Evolutionary conservation across 2,329 filamentous ascomycete genomes (phyloP).

Genomic region (Bipolaris oryzae): DNA sequence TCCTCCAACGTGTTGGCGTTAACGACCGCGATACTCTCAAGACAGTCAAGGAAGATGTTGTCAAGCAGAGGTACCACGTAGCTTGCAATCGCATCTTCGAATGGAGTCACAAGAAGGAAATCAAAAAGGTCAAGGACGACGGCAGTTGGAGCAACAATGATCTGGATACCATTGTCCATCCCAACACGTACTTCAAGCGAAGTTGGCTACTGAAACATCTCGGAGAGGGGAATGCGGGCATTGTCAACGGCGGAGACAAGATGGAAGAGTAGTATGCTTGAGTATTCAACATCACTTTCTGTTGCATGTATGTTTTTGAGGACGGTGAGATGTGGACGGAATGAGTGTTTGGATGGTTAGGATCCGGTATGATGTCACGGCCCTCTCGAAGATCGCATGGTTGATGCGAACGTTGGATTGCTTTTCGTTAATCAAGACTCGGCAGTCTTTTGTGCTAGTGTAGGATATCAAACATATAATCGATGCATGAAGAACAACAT

Average conservation of each 20-base stretch:
- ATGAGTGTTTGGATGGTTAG: background rate
- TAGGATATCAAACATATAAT: too few species aligned
- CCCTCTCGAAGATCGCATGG: background rate
- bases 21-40: conserved; percentile 77
- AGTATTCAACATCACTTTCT: background rate
- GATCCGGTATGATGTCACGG: background rate
- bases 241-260: conserved; percentile 37
- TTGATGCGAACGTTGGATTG: too few species aligned
- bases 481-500: too few species aligned
- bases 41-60: conserved; percentile 86
- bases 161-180: conserved; percentile 93
- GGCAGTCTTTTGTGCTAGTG: too few species aligned
- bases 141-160: conserved; percentile 64
- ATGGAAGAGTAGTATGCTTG: conserved; percentile 42
- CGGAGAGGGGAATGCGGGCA: conserved; percentile 52
- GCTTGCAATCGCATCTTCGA: conserved; percentile 98
- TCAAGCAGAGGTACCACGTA: conserved; percentile 87
- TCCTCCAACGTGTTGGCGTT: conserved; percentile 81
- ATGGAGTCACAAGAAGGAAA: conserved; percentile 70
- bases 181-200: conserved; percentile 97
- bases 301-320: background rate
- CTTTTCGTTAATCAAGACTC: too few species aligned
- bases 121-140: conserved; percentile 59
- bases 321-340: background rate
- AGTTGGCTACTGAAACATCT: conserved; percentile 88